Conservation (phyloP, 176 grass and related monocot species). For the Eleusine indica region DNA sequence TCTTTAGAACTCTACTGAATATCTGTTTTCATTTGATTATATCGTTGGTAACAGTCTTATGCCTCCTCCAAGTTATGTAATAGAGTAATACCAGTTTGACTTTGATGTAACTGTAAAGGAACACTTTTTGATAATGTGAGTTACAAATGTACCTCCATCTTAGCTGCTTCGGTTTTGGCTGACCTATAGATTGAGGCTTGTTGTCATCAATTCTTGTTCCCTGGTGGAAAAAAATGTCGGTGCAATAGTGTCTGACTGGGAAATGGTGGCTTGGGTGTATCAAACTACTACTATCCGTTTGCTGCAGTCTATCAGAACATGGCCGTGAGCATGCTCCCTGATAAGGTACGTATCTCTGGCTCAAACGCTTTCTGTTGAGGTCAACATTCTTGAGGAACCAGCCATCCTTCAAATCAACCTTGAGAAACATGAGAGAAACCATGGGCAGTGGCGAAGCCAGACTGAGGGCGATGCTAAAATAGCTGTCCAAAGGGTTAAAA, state of each 20-base stretch:
- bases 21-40: background rate
- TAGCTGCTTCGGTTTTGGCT: background rate
- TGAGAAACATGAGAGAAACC: background rate
- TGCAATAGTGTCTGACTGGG: too few relatives aligned
- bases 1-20: slow-evolving; percentile 4
- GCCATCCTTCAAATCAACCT: background rate
- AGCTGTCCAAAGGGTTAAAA: too few relatives aligned
- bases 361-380: too few relatives aligned
- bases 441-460: background rate
- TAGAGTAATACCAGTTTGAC: background rate
- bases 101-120: background rate
- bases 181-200: too few relatives aligned
- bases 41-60: background rate
- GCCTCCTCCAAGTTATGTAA: background rate
- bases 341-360: too few relatives aligned
- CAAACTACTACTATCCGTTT: too few relatives aligned
- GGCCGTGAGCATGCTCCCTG: too few relatives aligned
- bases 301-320: too few relatives aligned
- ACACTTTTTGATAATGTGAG: background rate
- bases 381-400: background rate
- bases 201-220: too few relatives aligned
- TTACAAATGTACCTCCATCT: background rate
- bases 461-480: too few relatives aligned
- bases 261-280: too few relatives aligned
- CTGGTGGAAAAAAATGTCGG: too few relatives aligned